Evolutionary conservation across 2,329 filamentous ascomycete species (phyloP), one percentile per base, ranked within the genome.

Genomic region (Simplicillium aogashimaense): DNA sequence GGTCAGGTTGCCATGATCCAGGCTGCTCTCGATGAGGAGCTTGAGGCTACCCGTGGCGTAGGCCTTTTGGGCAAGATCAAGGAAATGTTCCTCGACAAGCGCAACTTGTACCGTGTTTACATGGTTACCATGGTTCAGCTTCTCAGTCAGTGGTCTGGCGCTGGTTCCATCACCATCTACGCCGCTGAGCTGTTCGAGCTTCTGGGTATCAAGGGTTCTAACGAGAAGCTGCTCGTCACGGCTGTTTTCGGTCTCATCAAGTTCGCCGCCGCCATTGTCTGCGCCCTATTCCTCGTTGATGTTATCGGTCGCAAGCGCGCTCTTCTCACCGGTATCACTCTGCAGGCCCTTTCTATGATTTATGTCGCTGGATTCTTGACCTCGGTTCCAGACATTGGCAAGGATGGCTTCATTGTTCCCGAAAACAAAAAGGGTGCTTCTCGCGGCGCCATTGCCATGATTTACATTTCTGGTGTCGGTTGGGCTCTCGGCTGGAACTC

Each of bases 201-300:
- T 43, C 71, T 89, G 31, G 85, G 84, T 4, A 76, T 83, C 36
- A 75, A 70, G 1, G 83, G 83, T 7, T 70, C 71, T 35, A 72
- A 79, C 35, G 80, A 86, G 57, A 77, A 77, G 40, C 72, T 88
- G 0, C 76, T 88, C 30, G 75, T 84, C 12, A 88, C 82, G 0
- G 83, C 76, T 3, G 76, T 90, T 38, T 87, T 89, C 40, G 30
- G 84, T 34, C 73, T 87, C 38, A 69, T 87, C 50, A 89, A 89
- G 54, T 74, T 89, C 40, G 55, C 75, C 7, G 72, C 80, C 0
- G 76, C 81, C 12, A 55, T 88, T 28, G 48, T 76, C 31, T 89
- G 83, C 55, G 83, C 84, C 0, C 69, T 88, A 39, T 86, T 89
- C 70, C 71, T 89, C 8, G 83, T 89, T 47, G 85, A 89, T 50